These are phyloP conservation scores for Perkinsus chesapeaki DNA, from an alignment of 169 alveolate species.

Conservation along the genomic window DNA sequence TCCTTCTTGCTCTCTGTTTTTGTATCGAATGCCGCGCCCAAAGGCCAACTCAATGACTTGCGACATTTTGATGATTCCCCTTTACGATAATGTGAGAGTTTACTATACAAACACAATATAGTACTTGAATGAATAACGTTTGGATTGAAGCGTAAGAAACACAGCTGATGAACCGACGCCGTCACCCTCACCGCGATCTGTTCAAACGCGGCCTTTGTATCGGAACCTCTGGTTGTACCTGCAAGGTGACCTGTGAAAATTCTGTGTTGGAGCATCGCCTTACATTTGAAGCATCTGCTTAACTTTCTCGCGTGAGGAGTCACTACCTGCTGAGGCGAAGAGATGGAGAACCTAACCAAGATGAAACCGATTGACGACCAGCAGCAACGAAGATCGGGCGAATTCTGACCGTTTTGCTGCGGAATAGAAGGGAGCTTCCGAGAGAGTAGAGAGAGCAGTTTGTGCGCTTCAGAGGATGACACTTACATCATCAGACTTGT, in stretches of 20 bases:
- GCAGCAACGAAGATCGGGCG: too few relatives aligned
- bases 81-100: background rate
- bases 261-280: too few relatives aligned
- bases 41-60: background rate
- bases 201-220: background rate
- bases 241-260: too few relatives aligned
- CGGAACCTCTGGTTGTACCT: constrained; percentile 2
- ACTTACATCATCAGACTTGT: background rate
- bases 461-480: too few relatives aligned
- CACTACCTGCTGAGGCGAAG: background rate
- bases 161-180: background rate
- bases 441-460: too few relatives aligned
- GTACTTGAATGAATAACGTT: background rate
- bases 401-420: background rate
- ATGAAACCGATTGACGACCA: too few relatives aligned
- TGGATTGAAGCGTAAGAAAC: background rate
- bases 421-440: too few relatives aligned
- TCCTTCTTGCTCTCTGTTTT: background rate
- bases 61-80: background rate
- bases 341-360: background rate
- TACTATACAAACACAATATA: background rate
- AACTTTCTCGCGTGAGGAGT: background rate
- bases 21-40: background rate
- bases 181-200: too few relatives aligned
- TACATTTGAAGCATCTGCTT: background rate